Conservation (phyloP, 768 basidiomycete species). For the Boletus vermiculosoides region DNA sequence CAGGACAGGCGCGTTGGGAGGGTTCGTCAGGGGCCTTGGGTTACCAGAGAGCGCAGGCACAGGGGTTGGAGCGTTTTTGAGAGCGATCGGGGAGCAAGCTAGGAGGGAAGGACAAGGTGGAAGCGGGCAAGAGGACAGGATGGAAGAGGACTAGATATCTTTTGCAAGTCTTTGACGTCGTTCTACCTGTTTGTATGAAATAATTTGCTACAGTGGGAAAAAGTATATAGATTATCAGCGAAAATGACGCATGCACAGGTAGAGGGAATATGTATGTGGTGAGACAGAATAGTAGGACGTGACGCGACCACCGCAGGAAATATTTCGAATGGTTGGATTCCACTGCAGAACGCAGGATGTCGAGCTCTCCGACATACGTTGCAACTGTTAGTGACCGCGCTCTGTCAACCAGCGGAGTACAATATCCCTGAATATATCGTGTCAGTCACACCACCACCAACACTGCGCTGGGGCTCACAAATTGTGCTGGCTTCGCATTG, state of each 20-base stretch:
- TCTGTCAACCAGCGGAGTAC: constrained; percentile 85
- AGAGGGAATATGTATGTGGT: neutral
- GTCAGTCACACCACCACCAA: neutral
- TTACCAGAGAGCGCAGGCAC: constrained; percentile 83
- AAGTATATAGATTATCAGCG: neutral
- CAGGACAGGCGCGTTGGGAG: constrained; percentile 73
- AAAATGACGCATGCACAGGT: neutral
- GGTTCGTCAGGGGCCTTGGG: constrained; percentile 74
- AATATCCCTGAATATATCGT: constrained; percentile 56
- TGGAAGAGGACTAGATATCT: constrained; percentile 71
- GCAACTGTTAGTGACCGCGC: constrained; percentile 56
- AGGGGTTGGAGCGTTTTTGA: constrained; percentile 75
- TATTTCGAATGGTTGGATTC: neutral
- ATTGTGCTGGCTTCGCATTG: constrained; percentile 95
- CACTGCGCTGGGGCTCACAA: constrained; percentile 47
- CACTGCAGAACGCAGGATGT: neutral
- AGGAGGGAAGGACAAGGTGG: constrained; percentile 41
- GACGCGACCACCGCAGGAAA: neutral
- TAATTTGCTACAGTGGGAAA: neutral
- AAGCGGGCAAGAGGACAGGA: constrained; percentile 44
- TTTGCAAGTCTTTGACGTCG: neutral
- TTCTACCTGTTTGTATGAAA: neutral
- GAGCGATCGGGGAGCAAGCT: constrained; percentile 76
- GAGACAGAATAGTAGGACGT: neutral
- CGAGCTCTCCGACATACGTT: neutral